A percentile compares a stretch with the other conserved stretches of the same genome.
Conservation (phyloP, 1,139 yeast genomes). For the Hyphopichia khmerensis region DNA sequence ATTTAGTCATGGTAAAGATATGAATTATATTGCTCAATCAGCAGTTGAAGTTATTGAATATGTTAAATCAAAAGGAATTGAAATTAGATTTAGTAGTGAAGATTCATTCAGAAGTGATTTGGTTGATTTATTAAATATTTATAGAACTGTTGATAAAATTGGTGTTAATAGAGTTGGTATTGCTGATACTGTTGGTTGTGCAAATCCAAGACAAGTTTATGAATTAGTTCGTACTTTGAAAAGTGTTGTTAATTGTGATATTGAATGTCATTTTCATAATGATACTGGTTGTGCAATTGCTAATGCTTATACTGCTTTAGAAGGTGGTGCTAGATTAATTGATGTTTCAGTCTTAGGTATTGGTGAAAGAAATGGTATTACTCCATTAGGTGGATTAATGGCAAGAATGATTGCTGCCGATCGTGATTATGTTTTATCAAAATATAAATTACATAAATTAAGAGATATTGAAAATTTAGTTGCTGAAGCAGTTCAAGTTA, state of each 20-base stretch:
- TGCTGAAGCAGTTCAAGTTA: slow-evolving; percentile 96
- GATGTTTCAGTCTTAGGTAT: slow-evolving; percentile 96
- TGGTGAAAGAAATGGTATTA: slow-evolving; percentile 98
- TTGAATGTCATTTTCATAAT: slow-evolving; percentile 98
- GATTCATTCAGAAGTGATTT: slow-evolving; percentile 97
- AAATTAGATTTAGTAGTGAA: slow-evolving; percentile 94
- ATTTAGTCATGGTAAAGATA: slow-evolving; percentile 97
- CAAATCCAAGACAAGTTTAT: slow-evolving; percentile 98
- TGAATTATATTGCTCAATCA: slow-evolving; percentile 95
- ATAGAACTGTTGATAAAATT: slow-evolving; percentile 94
- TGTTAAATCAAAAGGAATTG: slow-evolving; percentile 96
- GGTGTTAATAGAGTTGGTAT: slow-evolving; percentile 99
- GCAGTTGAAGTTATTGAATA: slow-evolving; percentile 97
- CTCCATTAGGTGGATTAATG: slow-evolving; percentile 97
- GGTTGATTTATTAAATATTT: slow-evolving; percentile 91
- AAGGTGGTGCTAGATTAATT: slow-evolving; percentile 94
- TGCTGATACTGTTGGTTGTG: slow-evolving; percentile 99
- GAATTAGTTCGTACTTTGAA: slow-evolving; percentile 92
- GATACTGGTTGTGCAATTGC: slow-evolving; percentile 99
- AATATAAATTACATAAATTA: slow-evolving; percentile 93
- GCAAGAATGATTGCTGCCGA: slow-evolving; percentile 99
- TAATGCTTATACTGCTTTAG: slow-evolving; percentile 95
- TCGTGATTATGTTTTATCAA: slow-evolving; percentile 91
- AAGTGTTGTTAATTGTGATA: slow-evolving; percentile 93
- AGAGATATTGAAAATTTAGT: slow-evolving; percentile 95